These are phyloP conservation scores for Ophiostoma australiae DNA, from an alignment of 2,329 filamentous ascomycete genomes.

Conservation along the genomic window DNA sequence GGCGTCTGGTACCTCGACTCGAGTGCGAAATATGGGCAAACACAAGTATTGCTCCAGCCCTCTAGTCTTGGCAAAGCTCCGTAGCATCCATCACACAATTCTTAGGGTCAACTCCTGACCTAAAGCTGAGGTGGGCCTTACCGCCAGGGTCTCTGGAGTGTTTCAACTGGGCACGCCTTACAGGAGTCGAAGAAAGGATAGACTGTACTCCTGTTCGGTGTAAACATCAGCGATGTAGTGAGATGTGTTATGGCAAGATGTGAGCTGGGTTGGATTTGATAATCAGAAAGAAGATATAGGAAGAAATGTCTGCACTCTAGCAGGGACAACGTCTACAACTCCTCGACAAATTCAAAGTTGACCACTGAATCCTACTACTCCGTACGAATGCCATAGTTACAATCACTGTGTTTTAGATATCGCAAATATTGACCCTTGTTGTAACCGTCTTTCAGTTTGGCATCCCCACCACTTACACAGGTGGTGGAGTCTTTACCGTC, in stretches of 20 bases:
- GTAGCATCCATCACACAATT: background rate
- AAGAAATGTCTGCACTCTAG: background rate
- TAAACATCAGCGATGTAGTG: background rate
- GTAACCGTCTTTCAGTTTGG: background rate
- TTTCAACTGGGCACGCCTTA: conserved; percentile 6
- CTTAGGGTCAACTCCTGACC: background rate
- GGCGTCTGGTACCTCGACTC: background rate
- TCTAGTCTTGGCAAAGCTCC: background rate
- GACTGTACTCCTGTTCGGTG: background rate
- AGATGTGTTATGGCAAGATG: background rate
- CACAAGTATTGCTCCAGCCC: background rate
- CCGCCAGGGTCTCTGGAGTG: background rate
- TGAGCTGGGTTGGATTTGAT: background rate
- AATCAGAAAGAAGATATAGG: background rate
- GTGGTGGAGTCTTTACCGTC: background rate
- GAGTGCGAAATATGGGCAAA: background rate
- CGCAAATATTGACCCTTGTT: background rate
- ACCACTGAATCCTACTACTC: background rate
- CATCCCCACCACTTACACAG: conserved; percentile 2
- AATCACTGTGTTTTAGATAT: background rate
- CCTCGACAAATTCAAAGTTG: background rate
- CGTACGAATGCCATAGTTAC: background rate
- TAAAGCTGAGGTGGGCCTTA: background rate
- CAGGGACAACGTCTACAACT: background rate
- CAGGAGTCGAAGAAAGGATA: background rate